These are phyloP conservation scores for Noccaea bulbosa DNA, from an alignment of 345 rosid species.

Conservation along the genomic window DNA sequence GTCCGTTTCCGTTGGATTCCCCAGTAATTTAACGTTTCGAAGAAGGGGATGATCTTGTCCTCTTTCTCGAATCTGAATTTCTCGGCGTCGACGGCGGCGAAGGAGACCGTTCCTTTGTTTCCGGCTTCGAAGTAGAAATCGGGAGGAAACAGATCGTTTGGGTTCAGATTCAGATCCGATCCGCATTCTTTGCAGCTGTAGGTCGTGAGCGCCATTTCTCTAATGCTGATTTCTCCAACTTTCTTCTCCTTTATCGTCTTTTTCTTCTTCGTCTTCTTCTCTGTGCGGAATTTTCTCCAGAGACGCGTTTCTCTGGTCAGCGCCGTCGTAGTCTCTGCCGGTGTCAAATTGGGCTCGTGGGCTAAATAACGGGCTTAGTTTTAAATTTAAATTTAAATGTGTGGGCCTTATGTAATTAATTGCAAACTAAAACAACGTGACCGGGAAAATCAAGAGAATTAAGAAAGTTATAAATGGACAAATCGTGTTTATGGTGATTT, in stretches of 20 bases:
- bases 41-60: slow-evolving; percentile 82
- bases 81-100: slow-evolving; percentile 67
- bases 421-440: no score
- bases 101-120: slow-evolving; percentile 77
- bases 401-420: not conserved
- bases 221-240: not conserved
- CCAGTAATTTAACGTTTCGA: slow-evolving; percentile 87
- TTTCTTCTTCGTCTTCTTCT: slow-evolving; percentile 21
- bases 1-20: slow-evolving; percentile 80
- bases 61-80: slow-evolving; percentile 77
- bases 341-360: not conserved
- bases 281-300: slow-evolving; percentile 21
- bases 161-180: slow-evolving; percentile 64
- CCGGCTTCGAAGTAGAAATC: slow-evolving; percentile 95
- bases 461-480: no score
- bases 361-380: not conserved
- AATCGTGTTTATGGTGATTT: no score
- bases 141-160: slow-evolving; percentile 61
- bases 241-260: slow-evolving; percentile 13
- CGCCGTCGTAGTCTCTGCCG: slow-evolving; percentile 36
- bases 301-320: slow-evolving; percentile 41
- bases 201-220: slow-evolving; percentile 54
- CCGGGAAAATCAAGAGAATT: no score
- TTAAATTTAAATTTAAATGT: not conserved
- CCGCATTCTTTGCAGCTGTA: slow-evolving; percentile 80